Percentiles rank a stretch among this genome's conserved stretches.
Evolutionary conservation across 192 early-diverging fungal species (phyloP).

Genomic region (Backusella westeae): DNA sequence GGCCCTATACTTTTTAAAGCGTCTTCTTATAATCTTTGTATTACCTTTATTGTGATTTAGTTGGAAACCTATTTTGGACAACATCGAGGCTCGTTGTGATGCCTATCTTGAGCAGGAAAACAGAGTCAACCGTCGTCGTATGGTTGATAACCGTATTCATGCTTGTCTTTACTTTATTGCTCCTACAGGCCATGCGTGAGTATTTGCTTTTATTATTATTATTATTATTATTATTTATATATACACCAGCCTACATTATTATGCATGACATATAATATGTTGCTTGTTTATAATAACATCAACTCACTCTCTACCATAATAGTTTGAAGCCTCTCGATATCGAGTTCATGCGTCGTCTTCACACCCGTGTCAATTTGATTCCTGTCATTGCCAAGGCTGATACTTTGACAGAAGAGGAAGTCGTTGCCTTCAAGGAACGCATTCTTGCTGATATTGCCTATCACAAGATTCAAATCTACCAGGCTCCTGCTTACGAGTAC

Average conservation of each 20-base stretch:
- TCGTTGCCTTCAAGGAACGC: conserved; percentile 80
- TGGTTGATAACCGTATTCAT: conserved; percentile 93
- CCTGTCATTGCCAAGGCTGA: conserved; percentile 92
- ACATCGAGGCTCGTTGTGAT: conserved; percentile 95
- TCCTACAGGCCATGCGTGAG: conserved; percentile 90
- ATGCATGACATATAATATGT: background rate
- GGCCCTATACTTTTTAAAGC: conserved; percentile 7
- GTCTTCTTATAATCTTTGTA: background rate
- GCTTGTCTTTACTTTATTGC: conserved; percentile 97
- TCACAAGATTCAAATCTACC: conserved; percentile 88
- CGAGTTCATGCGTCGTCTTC: conserved; percentile 92
- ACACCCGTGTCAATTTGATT: conserved; percentile 86
- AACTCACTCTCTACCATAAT: background rate
- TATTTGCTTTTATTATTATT: conserved; percentile 3
- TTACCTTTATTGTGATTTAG: conserved; percentile 39
- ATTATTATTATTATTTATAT: background rate
- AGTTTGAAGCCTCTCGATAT: conserved; percentile 89
- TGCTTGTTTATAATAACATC: background rate
- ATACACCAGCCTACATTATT: background rate
- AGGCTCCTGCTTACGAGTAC: conserved; percentile 79
- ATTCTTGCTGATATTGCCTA: conserved; percentile 81
- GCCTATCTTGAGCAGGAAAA: conserved; percentile 93
- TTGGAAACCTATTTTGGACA: conserved; percentile 96
- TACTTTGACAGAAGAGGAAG: conserved; percentile 83
- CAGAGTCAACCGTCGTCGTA: conserved; percentile 84